These are phyloP conservation scores for Pseudoturritis turrita DNA, from an alignment of 345 rosid genomes.

Conservation along the genomic window DNA sequence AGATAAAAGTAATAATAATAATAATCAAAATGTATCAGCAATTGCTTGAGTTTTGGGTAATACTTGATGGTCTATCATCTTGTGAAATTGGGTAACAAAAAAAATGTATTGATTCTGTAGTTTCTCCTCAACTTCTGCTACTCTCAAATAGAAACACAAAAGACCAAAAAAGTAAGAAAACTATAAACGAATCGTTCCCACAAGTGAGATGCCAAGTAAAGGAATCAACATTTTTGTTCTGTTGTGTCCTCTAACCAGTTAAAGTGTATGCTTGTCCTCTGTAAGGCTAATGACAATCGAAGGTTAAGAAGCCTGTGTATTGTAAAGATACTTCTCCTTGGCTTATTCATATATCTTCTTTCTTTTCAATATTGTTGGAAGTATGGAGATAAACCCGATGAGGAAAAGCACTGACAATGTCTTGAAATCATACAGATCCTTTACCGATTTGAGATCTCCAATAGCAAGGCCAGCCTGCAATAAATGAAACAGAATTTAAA, in stretches of 20 bases:
- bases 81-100: background rate
- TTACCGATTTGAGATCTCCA: constrained; percentile 77
- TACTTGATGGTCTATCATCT: background rate
- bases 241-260: constrained; percentile 14
- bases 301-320: constrained; percentile 10
- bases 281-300: constrained; percentile 1
- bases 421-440: constrained; percentile 79
- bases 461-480: constrained; percentile 82
- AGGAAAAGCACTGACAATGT: constrained; percentile 72
- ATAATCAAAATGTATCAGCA: background rate
- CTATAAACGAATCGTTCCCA: background rate
- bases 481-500: background rate
- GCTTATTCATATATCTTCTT: constrained; percentile 63
- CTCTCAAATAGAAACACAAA: constrained; percentile 4
- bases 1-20: background rate
- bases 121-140: constrained; percentile 6
- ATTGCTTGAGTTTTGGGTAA: background rate
- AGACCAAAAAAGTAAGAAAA: background rate
- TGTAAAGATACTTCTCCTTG: background rate
- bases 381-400: constrained; percentile 57
- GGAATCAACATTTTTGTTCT: background rate
- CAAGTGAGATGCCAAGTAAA: background rate
- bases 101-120: background rate
- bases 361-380: constrained; percentile 71
- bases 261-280: constrained; percentile 12